Percentiles rank a stretch among this genome's conserved stretches.
phyloP scores from a whole-genome alignment of 257 asterid species.

The Cynanchum wilfordii region DNA sequence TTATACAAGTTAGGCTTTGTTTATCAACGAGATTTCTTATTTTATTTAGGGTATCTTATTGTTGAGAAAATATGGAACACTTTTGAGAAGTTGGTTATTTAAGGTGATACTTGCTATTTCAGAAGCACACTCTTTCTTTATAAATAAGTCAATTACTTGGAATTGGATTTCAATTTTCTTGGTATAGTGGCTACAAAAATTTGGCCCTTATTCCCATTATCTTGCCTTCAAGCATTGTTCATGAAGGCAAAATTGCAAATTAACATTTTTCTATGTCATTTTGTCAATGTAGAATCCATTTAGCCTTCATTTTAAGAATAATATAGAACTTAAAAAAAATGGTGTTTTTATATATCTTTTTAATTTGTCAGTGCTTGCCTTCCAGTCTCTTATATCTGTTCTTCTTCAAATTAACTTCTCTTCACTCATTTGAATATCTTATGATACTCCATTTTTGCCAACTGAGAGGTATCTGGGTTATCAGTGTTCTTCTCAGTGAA shows the following conservation, averaged over 20 bases:
- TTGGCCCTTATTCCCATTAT: not conserved
- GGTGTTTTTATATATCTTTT: not conserved
- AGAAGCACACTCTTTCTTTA: not conserved
- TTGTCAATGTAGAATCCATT: not conserved
- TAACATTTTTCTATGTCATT: not conserved
- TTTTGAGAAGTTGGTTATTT: not conserved
- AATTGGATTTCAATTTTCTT: not conserved
- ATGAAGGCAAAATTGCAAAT: not conserved
- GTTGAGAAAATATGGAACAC: not conserved
- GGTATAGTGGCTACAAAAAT: not conserved
- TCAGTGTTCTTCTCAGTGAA: not conserved
- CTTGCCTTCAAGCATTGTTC: not conserved
- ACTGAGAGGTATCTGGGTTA: not conserved
- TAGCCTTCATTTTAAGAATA: not conserved
- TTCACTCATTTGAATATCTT: not conserved
- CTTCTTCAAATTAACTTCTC: not conserved
- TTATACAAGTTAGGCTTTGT: not conserved
- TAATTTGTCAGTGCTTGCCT: not conserved
- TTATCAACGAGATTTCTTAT: not conserved
- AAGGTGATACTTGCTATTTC: not conserved
- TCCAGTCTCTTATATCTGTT: not conserved
- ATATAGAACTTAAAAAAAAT: not conserved
- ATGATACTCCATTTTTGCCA: not conserved
- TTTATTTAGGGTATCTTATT: not conserved
- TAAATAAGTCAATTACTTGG: not conserved